Evolutionary conservation across 2,329 filamentous ascomycete genomes (phyloP).

Genomic region (Paradendryphiella salina): DNA sequence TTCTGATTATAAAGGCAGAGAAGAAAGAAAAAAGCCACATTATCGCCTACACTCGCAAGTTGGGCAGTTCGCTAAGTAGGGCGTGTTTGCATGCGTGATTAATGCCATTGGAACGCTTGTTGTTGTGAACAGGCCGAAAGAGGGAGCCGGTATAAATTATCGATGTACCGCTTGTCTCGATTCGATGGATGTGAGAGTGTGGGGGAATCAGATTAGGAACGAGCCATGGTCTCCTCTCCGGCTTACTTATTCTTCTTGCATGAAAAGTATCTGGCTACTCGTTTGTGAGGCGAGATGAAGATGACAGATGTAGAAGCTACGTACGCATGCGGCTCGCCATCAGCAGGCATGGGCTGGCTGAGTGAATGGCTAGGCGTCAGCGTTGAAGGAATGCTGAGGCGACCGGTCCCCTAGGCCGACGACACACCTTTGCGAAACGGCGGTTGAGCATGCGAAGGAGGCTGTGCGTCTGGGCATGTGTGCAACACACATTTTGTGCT

Average conservation of each 20-base stretch:
- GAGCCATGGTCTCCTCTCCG: neutral
- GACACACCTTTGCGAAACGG: neutral
- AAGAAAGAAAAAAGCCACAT: neutral
- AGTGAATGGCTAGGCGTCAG: too few species aligned
- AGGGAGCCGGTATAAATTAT: constrained; percentile 4
- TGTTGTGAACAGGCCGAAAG: neutral
- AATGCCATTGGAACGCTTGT: constrained; percentile 36
- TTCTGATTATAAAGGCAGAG: too few species aligned
- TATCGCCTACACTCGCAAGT: constrained; percentile 1
- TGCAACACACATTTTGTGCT: constrained; percentile 9
- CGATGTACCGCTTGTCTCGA: constrained; percentile 4
- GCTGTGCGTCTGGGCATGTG: constrained; percentile 20
- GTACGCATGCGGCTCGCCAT: too few species aligned
- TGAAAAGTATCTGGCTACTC: too few species aligned
- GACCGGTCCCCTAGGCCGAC: neutral
- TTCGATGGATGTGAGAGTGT: neutral
- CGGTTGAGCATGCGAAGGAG: constrained; percentile 8
- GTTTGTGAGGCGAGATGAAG: too few species aligned
- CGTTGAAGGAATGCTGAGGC: neutral
- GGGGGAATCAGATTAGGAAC: neutral
- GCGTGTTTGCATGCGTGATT: constrained; percentile 36
- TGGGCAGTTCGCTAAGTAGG: constrained; percentile 6
- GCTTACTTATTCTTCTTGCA: too few species aligned
- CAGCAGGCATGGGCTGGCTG: neutral
- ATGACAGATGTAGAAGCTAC: too few species aligned